Evolutionary conservation across 169 alveolate genomes (phyloP), one percentile per base, ranked within the genome.

Genomic region (Eimeria sp.): DNA sequence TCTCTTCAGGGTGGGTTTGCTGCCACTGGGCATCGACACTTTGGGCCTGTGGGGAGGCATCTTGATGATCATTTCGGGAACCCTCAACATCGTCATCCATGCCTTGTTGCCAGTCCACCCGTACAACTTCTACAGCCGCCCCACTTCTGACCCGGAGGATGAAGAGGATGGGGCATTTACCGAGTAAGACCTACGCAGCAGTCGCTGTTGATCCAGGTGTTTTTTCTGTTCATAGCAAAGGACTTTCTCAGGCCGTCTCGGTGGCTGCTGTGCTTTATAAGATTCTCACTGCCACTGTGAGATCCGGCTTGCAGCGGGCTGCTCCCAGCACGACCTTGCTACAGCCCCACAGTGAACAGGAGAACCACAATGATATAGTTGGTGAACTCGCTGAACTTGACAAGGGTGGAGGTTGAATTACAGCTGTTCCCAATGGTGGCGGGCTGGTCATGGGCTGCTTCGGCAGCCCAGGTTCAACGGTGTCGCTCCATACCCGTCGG

Each of bases 21-120:
- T 92, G 84, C 95, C 95, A 54, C 92, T 92, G 45, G 95, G 95
- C 47, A 80, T 76, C n/a, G 95, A 92, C 22, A 92, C 89, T 63
- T 3, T 92, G 72, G 95, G 95, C 27, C 72, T 83, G 43, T 65
- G 89, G 84, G 92, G 92, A 30, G 95, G 95, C 70, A 34, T 63
- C 58, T 49, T 76, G 51, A 78, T 92, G 95, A 43, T 92, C 16
- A 67, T 92, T 34, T 76, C 92, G 65, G 95, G 95, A 13, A 67
- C 47, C 54, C 72, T 83, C 18, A 92, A 92, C 84, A 76, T 92
- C 16, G 51, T 83, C 30, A 70, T 92, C 49, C 95, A 92, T 49
- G 83, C 89, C 2, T 22, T 78, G 73, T 75, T 92, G 70, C 95
- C 95, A 51, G 92, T 87, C 40, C 93, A 87, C 61, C 93, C 93